Evolutionary conservation across 2,329 filamentous ascomycete species (phyloP).

Genomic region (Ophiosphaerella korrae): DNA sequence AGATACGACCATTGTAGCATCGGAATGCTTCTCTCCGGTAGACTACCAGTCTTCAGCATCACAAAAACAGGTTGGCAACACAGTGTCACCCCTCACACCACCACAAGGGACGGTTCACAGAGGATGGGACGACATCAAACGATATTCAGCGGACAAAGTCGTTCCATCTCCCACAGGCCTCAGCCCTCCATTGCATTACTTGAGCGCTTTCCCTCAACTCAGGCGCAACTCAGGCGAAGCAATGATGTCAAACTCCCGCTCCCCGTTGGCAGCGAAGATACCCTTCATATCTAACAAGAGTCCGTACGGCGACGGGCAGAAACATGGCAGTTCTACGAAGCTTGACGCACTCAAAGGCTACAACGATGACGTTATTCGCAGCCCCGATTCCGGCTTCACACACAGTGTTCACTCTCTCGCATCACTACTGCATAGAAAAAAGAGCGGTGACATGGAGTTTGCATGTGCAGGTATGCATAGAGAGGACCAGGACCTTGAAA

Average conservation of each 20-base stretch:
- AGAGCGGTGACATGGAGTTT: not conserved
- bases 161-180: conserved; percentile 3
- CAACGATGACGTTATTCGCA: conserved; percentile 7
- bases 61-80: not conserved
- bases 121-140: conserved; percentile 41
- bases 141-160: conserved; percentile 9
- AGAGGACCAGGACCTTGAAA: too few relatives aligned
- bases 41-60: not conserved
- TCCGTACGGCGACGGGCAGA: conserved; percentile 24
- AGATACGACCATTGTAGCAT: not conserved
- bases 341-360: conserved; percentile 11
- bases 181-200: conserved; percentile 10
- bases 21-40: conserved; percentile 1
- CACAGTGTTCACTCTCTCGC: not conserved
- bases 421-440: not conserved
- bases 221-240: conserved; percentile 21
- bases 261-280: conserved; percentile 28
- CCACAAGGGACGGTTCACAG: conserved; percentile 13
- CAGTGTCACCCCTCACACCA: not conserved
- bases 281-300: conserved; percentile 18
- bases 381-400: not conserved
- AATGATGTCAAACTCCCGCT: conserved; percentile 18
- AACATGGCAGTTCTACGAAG: conserved; percentile 15
- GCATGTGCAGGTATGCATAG: not conserved
- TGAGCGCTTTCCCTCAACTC: conserved; percentile 7